A percentile compares a stretch with the other conserved stretches of the same genome.
phyloP scores from a whole-genome alignment of 108 stramenopile species.

The Aurantiochytrium sp. region DNA sequence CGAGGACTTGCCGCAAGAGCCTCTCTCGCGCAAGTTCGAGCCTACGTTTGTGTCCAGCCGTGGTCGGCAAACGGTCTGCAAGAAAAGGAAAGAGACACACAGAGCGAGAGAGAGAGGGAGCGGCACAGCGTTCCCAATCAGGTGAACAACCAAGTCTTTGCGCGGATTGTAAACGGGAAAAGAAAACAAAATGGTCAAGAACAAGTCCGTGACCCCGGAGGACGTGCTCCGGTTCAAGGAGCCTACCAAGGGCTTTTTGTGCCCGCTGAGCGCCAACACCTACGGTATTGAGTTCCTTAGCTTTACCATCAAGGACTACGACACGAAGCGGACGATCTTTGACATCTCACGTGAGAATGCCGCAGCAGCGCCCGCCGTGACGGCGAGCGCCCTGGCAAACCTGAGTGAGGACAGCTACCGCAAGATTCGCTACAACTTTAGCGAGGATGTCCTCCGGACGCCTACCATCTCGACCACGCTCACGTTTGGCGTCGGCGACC shows the following conservation, averaged over 20 bases:
- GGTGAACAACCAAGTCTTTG: too few species aligned
- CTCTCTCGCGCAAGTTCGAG: too few species aligned
- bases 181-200: background rate
- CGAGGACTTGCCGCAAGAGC: too few species aligned
- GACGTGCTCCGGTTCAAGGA: slow-evolving; percentile 39
- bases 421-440: slow-evolving; percentile 65
- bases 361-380: slow-evolving; percentile 30
- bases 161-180: too few species aligned
- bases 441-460: slow-evolving; percentile 61
- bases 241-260: slow-evolving; percentile 57
- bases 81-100: too few species aligned
- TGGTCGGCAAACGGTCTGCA: too few species aligned
- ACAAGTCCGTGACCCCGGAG: slow-evolving; percentile 17
- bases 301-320: slow-evolving; percentile 59
- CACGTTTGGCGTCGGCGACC: slow-evolving; percentile 59
- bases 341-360: slow-evolving; percentile 55
- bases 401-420: slow-evolving; percentile 50
- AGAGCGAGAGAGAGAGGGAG: too few species aligned
- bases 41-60: too few species aligned
- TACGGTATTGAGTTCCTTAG: slow-evolving; percentile 61
- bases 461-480: slow-evolving; percentile 50
- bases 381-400: slow-evolving; percentile 40
- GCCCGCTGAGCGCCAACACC: slow-evolving; percentile 52
- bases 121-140: too few species aligned
- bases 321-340: slow-evolving; percentile 56